Evolutionary conservation across 805 yeast genomes (phyloP).

Genomic region (Saccharomycopsis synnaedendra): DNA sequence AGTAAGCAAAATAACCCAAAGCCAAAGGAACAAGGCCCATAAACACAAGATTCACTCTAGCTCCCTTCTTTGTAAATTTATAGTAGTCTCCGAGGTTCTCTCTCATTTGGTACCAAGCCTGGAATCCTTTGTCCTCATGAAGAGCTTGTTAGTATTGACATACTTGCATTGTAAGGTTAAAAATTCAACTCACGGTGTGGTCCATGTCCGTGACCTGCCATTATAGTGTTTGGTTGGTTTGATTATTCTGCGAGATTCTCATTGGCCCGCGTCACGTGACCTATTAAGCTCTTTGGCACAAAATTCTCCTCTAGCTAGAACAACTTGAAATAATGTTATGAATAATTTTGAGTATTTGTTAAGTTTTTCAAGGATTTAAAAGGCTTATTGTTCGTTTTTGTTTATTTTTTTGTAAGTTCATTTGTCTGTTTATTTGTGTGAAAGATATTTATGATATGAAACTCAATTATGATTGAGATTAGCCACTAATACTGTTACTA

Average conservation of each 20-base stretch:
- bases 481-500: no score
- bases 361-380: no score
- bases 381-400: no score
- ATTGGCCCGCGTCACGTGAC: neutral
- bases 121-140: constrained; percentile 14
- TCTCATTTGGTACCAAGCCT: constrained; percentile 14
- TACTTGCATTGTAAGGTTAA: neutral
- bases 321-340: no score
- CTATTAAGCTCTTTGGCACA: no score
- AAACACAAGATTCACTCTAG: constrained; percentile 11
- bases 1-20: constrained; percentile 23
- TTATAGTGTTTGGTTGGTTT: neutral
- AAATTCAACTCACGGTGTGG: constrained; percentile 12
- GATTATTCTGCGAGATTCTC: neutral
- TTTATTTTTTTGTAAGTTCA: no score
- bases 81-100: constrained; percentile 16
- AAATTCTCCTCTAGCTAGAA: no score
- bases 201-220: constrained; percentile 16
- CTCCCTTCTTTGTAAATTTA: constrained; percentile 15
- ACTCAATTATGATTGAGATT: no score
- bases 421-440: no score
- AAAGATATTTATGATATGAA: no score
- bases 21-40: constrained; percentile 24
- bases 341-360: no score
- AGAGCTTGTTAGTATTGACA: constrained; percentile 8